A percentile compares a stretch with the other conserved stretches of the same genome.
phyloP scores from a whole-genome alignment of 2,329 filamentous ascomycete genomes.

The Biscogniauxia marginata region DNA sequence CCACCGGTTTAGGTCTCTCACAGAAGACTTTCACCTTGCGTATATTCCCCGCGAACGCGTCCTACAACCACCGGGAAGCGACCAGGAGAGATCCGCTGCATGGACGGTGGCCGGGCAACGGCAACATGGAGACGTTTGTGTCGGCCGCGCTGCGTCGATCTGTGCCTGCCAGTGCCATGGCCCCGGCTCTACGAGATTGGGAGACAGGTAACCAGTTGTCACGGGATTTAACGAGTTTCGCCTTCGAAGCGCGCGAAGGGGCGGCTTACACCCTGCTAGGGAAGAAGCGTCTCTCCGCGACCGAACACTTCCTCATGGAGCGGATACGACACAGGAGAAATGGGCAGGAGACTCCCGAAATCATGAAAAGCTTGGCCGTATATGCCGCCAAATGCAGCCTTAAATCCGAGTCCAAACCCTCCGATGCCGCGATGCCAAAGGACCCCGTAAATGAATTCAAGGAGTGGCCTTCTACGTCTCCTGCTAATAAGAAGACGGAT shows the following conservation, averaged over 20 bases:
- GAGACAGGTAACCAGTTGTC: conserved; percentile 31
- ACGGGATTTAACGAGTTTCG: conserved; percentile 20
- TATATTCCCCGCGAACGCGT: conserved; percentile 29
- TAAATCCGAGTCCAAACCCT: not conserved
- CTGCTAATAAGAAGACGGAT: not conserved
- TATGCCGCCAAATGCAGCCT: conserved; percentile 18
- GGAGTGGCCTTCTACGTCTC: not conserved
- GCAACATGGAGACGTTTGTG: conserved; percentile 24
- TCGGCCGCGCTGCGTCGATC: conserved; percentile 26
- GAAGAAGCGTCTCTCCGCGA: conserved; percentile 16
- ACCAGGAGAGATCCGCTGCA: conserved; percentile 27
- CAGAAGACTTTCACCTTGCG: conserved; percentile 29
- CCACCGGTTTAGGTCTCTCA: conserved; percentile 21
- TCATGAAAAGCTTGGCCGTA: conserved; percentile 27
- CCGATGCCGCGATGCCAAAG: not conserved
- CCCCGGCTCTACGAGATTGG: conserved; percentile 32
- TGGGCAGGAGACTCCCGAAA: conserved; percentile 17
- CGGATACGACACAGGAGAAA: conserved; percentile 21
- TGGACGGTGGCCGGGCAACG: conserved; percentile 29
- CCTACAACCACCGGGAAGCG: conserved; percentile 26
- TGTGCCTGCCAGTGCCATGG: conserved; percentile 27
- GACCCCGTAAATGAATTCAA: not conserved
- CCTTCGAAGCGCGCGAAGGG: conserved; percentile 24
- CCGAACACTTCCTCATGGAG: conserved; percentile 22
- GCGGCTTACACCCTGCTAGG: conserved; percentile 23